Percentiles rank a stretch among this genome's conserved stretches.
Evolutionary conservation across 2,329 filamentous ascomycete genomes (phyloP).

Genomic region (Calonectria fujianensis): DNA sequence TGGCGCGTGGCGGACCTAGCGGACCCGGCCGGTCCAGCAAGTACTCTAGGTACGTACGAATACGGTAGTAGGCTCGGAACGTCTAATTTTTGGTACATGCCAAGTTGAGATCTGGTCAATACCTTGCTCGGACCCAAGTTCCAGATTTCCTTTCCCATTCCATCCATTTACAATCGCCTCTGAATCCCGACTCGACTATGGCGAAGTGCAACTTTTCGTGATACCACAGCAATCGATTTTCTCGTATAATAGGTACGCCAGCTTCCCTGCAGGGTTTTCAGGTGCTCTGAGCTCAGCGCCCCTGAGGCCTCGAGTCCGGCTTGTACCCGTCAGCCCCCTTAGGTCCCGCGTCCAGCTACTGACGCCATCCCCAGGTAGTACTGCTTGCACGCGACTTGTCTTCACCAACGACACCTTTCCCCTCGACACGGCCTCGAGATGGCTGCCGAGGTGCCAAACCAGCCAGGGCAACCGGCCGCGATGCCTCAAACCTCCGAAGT

Average conservation of each 20-base stretch:
- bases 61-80: slow-evolving; percentile 47
- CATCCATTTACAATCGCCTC: slow-evolving; percentile 41
- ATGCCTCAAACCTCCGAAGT: slow-evolving; percentile 60
- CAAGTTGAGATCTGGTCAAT: slow-evolving; percentile 57
- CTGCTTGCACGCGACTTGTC: slow-evolving; percentile 45
- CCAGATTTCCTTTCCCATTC: slow-evolving; percentile 50
- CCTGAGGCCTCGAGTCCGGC: slow-evolving; percentile 45
- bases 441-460: slow-evolving; percentile 60
- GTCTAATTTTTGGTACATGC: slow-evolving; percentile 53
- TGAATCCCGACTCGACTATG: slow-evolving; percentile 45
- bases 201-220: slow-evolving; percentile 46
- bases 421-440: slow-evolving; percentile 56
- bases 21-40: slow-evolving; percentile 42
- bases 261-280: slow-evolving; percentile 10
- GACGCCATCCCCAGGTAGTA: slow-evolving; percentile 52
- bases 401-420: slow-evolving; percentile 42
- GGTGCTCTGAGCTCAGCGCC: slow-evolving; percentile 37
- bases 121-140: slow-evolving; percentile 40
- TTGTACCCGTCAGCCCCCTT: slow-evolving; percentile 48
- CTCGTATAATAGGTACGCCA: slow-evolving; percentile 54
- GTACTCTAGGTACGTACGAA: slow-evolving; percentile 42
- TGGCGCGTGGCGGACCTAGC: slow-evolving; percentile 40
- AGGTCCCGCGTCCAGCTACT: slow-evolving; percentile 48
- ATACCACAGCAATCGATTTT: slow-evolving; percentile 45
- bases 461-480: slow-evolving; percentile 65